A percentile compares a stretch with the other conserved stretches of the same genome.
Conservation (phyloP, 768 basidiomycete genomes). For the Guyanaporus albipodus region DNA sequence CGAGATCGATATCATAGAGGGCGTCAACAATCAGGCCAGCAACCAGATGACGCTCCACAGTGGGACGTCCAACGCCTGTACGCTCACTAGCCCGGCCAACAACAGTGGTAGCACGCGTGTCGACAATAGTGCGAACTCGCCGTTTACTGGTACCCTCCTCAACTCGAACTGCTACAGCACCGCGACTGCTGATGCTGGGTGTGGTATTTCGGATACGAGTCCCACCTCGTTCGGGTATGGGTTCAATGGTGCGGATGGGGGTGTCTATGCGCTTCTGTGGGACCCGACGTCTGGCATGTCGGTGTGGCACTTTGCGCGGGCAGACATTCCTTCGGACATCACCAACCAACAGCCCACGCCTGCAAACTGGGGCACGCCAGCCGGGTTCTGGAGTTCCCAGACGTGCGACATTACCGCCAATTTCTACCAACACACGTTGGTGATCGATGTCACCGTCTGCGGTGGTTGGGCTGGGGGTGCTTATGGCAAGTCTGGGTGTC, state of each 20-base stretch:
- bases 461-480: slow-evolving; percentile 28
- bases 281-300: slow-evolving; percentile 44
- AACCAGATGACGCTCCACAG: slow-evolving; percentile 72
- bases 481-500: slow-evolving; percentile 31
- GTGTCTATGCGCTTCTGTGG: slow-evolving; percentile 58
- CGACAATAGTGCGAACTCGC: too few relatives aligned
- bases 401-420: slow-evolving; percentile 47
- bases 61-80: slow-evolving; percentile 37
- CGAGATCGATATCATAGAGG: slow-evolving; percentile 75
- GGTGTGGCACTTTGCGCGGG: slow-evolving; percentile 53
- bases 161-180: slow-evolving; percentile 40
- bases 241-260: slow-evolving; percentile 38
- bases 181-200: slow-evolving; percentile 42
- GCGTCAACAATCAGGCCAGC: slow-evolving; percentile 52
- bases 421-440: slow-evolving; percentile 50
- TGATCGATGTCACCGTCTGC: slow-evolving; percentile 37
- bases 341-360: slow-evolving; percentile 43
- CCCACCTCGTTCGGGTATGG: slow-evolving; percentile 39
- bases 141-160: slow-evolving; percentile 24
- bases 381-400: slow-evolving; percentile 46
- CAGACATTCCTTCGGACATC: slow-evolving; percentile 52
- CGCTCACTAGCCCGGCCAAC: slow-evolving; percentile 14
- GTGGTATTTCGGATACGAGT: slow-evolving; percentile 44
- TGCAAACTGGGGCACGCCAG: slow-evolving; percentile 48
- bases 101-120: too few relatives aligned